Evolutionary conservation across 495 filamentous ascomycete species (phyloP).

Genomic region (Neurospora sp.): DNA sequence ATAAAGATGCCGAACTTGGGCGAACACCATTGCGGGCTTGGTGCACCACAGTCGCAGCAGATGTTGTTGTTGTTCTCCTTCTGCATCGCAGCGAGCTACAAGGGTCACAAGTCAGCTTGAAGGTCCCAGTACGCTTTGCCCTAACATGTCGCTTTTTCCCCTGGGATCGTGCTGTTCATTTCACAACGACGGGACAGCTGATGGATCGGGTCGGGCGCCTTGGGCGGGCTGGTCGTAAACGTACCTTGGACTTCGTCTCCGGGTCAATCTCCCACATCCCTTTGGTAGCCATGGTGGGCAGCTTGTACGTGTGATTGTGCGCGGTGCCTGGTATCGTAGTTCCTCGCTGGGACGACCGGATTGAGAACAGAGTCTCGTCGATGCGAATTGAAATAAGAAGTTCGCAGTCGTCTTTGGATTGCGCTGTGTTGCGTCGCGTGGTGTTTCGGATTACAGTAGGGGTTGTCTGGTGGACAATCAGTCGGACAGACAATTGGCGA

Average conservation of each 20-base stretch:
- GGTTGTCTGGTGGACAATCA: neutral
- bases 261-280: slow-evolving; percentile 97
- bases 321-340: neutral
- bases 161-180: neutral
- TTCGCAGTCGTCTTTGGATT: neutral
- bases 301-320: neutral
- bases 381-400: neutral
- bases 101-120: neutral
- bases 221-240: neutral
- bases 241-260: slow-evolving; percentile 84
- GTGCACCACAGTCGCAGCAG: slow-evolving; percentile 91
- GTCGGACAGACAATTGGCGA: neutral
- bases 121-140: neutral
- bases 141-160: neutral
- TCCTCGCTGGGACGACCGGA: neutral
- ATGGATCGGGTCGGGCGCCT: neutral
- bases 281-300: slow-evolving; percentile 34
- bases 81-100: slow-evolving; percentile 77
- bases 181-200: neutral
- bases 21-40: slow-evolving; percentile 86
- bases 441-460: neutral
- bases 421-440: neutral
- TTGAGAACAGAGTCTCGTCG: neutral
- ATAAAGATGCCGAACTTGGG: slow-evolving; percentile 81
- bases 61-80: slow-evolving; percentile 73